Evolutionary conservation across 192 early-diverging fungal species (phyloP).

Genomic region (Gaertneriomyces sp.): DNA sequence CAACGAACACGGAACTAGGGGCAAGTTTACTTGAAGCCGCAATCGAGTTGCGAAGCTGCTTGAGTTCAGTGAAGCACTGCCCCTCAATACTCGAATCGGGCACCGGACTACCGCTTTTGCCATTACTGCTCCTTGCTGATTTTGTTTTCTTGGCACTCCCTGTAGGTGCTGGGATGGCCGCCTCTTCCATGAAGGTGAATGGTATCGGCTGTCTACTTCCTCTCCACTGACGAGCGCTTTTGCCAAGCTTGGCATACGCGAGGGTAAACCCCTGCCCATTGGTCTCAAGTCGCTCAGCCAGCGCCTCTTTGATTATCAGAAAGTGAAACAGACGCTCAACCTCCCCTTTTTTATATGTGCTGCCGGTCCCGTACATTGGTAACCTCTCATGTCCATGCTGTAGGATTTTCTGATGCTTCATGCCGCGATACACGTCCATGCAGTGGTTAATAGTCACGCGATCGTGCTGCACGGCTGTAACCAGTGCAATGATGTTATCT

Average conservation of each 20-base stretch:
- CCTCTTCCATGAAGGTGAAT: constrained; percentile 16
- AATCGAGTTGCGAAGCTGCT: constrained; percentile 3
- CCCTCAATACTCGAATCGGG: constrained; percentile 1
- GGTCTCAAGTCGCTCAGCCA: constrained; percentile 60
- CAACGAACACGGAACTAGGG: neutral
- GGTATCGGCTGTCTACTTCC: constrained; percentile 2
- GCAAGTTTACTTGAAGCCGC: constrained; percentile 11
- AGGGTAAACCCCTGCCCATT: constrained; percentile 61
- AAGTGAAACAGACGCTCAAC: constrained; percentile 70
- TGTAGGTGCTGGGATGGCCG: neutral
- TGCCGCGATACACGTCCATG: constrained; percentile 74
- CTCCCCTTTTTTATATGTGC: constrained; percentile 49
- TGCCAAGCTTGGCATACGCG: constrained; percentile 48
- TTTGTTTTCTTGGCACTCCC: neutral
- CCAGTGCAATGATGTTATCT: constrained; percentile 47
- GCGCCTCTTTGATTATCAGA: constrained; percentile 57
- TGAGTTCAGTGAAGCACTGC: neutral
- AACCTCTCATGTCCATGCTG: constrained; percentile 49
- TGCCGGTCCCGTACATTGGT: constrained; percentile 57
- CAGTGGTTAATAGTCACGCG: constrained; percentile 67
- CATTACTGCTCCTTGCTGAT: neutral
- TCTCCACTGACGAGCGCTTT: neutral
- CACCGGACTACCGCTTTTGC: constrained; percentile 1
- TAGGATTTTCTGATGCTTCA: constrained; percentile 52
- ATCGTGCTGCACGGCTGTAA: constrained; percentile 22